Evolutionary conservation across 2,329 filamentous ascomycete species (phyloP), one percentile per base, ranked within the genome.

Genomic region (Fusarium marasasianum): DNA sequence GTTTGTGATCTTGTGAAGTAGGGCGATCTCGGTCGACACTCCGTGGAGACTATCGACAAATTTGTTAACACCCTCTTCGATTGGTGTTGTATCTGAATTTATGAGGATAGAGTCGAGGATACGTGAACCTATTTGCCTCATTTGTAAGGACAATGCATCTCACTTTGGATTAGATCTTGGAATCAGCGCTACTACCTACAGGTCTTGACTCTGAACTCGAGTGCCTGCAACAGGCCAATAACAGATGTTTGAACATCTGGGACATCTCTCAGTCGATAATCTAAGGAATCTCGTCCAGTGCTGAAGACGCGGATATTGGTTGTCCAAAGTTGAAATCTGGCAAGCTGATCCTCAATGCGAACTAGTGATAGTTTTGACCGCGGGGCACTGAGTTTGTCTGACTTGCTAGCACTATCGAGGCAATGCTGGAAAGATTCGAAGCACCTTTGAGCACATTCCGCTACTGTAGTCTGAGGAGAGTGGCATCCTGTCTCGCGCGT

Each of bases 171-270:
- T 24, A 24, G 24, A 24, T 24, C 12, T 33, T 33, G 12, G 1
- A 1, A 33, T 5, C 18, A 40, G 38, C 18, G 20, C 12, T 13
- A 1, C 20, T 20, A 41, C 40, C 0, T 44, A 24, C 41, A 0
- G 0, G 41, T 44, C 15, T 24, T 44, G 6, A 44, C 0, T 0
- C 41, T 1, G 10, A 44, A 44, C 4, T 44, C 15, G 0, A 24
- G 41, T 24, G 41, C 41, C 15, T 44, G 41, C 1, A 44, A 18
- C 2, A 44, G 15, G 41, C n/a, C 41, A 6, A 44, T 17, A 1
- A 44, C 0, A 18, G 41, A 6, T 44, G 41, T 24, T 12, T 12
- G 0, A 12, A 44, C 41, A 8, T 44, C 41, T 0, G n/a, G 0
- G 10, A 1, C 41, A 4, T 24, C 41, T 18, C 41, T 44, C 0